phyloP scores from a whole-genome alignment of 2,329 filamentous ascomycete species.

The Fulvia fulva region DNA sequence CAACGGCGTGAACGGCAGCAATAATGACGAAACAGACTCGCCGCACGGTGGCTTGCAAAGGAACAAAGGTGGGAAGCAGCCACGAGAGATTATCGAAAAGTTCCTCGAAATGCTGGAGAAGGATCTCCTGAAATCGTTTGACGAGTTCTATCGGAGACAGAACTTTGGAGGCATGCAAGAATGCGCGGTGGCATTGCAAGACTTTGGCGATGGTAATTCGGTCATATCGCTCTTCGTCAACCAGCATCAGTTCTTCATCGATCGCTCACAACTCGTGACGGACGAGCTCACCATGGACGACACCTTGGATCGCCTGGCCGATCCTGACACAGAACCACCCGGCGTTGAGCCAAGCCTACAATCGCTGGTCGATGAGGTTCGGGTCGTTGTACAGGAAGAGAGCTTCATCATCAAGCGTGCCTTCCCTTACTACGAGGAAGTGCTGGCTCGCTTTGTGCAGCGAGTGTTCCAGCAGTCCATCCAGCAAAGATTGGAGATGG shows the following conservation, averaged over 20 bases:
- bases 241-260: slow-evolving; percentile 98
- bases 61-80: slow-evolving; percentile 44
- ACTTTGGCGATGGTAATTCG: slow-evolving; percentile 93
- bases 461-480: slow-evolving; percentile 97
- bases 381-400: slow-evolving; percentile 93
- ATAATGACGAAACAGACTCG: slow-evolving; percentile 38
- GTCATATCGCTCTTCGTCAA: slow-evolving; percentile 97
- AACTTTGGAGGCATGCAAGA: slow-evolving; percentile 99
- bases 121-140: slow-evolving; percentile 91
- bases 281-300: slow-evolving; percentile 75
- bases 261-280: slow-evolving; percentile 83
- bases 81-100: slow-evolving; percentile 84
- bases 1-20: slow-evolving; percentile 49
- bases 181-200: slow-evolving; percentile 86
- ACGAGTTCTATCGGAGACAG: slow-evolving; percentile 90
- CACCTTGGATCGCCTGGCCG: slow-evolving; percentile 86
- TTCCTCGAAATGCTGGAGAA: slow-evolving; percentile 95
- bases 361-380: slow-evolving; percentile 88
- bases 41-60: slow-evolving; percentile 49
- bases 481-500: slow-evolving; percentile 91
- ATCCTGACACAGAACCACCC: slow-evolving; percentile 88
- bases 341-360: slow-evolving; percentile 89
- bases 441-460: slow-evolving; percentile 88
- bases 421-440: slow-evolving; percentile 94
- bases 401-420: slow-evolving; percentile 94